Base-by-base conservation (phyloP, 306 rosid species). In the Elaeagnus macrophylla region DNA sequence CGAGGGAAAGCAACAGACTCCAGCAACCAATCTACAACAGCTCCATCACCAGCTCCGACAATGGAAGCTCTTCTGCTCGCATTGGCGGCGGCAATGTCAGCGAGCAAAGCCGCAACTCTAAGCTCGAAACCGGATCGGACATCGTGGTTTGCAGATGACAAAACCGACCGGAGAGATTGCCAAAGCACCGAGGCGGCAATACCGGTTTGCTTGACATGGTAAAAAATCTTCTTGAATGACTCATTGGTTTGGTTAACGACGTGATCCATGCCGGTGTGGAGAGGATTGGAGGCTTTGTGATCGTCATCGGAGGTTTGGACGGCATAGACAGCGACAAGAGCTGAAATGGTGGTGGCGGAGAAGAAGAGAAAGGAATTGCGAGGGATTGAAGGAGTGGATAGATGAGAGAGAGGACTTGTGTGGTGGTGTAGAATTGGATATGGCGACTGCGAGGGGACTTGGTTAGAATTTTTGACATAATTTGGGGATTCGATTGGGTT, bases 61-160 rank as follows among this genome's bases (percentile, higher is more conserved):
- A 91, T 69, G 20, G 99, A 93, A 9, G 83, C 83, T 76, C 95
- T 82, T 2, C 99, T 84, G 12, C 67, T 56, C 5, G 78, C 84
- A 71, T 82, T 91, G 37, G 99, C 99, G 0, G 93, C 87, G 5
- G 86, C 72, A 12, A 91, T 91, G 32, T 91, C 99, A 0, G 93
- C 96, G 2, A 91, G 93, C 64, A 91, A 55, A 6, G 96, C 86
- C 53, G 96, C 96, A 1, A 91, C 99, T 14, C 93, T 79, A 49
- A 91, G 85, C 80, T 88, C 93, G 61, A 91, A 91, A 10, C 99
- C 95, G 8, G 89, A 84, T 9, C 89, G 86, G 15, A 91, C 96
- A 75, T 84, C 99, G 48, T 91, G 93, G 65, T 91, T 87, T 45
- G 95, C 95, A 5, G 95, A 84, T 1, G 99, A 91, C 69, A 91